Percentiles rank a stretch among this genome's conserved stretches.
These are phyloP conservation scores for Zygoascus bituminiphila DNA, from an alignment of 805 yeast species.

Conservation along the genomic window DNA sequence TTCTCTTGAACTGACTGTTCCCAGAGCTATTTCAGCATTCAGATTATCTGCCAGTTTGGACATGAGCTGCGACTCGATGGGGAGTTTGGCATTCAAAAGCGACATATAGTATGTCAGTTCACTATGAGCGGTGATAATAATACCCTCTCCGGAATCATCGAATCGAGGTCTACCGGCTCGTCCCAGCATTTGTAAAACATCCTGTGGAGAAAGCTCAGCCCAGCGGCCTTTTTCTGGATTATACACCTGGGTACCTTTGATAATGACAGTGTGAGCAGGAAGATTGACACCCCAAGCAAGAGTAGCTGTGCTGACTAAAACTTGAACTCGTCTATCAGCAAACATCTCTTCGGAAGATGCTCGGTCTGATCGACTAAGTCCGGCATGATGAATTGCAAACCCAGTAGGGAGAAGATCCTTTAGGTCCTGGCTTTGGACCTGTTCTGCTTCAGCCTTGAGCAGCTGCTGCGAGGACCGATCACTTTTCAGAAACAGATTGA, in stretches of 20 bases:
- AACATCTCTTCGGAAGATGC: slow-evolving; percentile 74
- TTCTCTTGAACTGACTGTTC: slow-evolving; percentile 47
- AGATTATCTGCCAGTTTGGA: slow-evolving; percentile 60
- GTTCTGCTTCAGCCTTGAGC: slow-evolving; percentile 53
- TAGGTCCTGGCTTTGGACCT: slow-evolving; percentile 44
- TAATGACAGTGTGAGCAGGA: slow-evolving; percentile 91
- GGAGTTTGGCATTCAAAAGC: slow-evolving; percentile 80
- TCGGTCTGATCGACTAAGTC: slow-evolving; percentile 65
- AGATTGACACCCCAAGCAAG: slow-evolving; percentile 96
- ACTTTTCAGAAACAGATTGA: slow-evolving; percentile 37
- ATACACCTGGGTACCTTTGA: slow-evolving; percentile 89
- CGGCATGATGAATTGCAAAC: slow-evolving; percentile 90
- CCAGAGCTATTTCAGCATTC: slow-evolving; percentile 81
- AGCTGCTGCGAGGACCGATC: slow-evolving; percentile 57
- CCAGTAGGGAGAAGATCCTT: slow-evolving; percentile 60
- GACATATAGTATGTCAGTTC: slow-evolving; percentile 86
- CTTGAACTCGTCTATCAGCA: slow-evolving; percentile 79
- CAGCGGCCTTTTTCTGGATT: slow-evolving; percentile 85
- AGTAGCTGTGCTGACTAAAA: slow-evolving; percentile 84
- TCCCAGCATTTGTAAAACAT: slow-evolving; percentile 93
- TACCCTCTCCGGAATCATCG: slow-evolving; percentile 89
- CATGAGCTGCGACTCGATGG: slow-evolving; percentile 84
- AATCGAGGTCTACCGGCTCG: slow-evolving; percentile 96
- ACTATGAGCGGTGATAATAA: slow-evolving; percentile 78
- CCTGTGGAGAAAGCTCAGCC: slow-evolving; percentile 91